Evolutionary conservation across 768 basidiomycete genomes (phyloP).

Genomic region (Auricularia sp.): DNA sequence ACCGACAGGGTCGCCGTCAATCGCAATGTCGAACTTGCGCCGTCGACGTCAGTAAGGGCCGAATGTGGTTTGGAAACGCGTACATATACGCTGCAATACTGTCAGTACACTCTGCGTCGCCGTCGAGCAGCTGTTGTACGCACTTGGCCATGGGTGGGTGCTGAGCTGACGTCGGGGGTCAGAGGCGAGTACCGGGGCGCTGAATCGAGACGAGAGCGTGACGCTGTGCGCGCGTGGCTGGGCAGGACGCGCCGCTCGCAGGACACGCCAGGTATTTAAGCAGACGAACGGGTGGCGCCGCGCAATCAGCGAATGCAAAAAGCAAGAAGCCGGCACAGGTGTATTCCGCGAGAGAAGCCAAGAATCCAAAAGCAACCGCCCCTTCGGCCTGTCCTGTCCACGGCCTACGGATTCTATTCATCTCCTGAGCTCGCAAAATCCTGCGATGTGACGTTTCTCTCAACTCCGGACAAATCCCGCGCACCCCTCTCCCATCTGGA

Average conservation of each 20-base stretch:
- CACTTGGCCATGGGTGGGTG: neutral
- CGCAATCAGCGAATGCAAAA: neutral
- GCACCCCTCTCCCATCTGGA: no score
- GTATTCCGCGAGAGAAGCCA: no score
- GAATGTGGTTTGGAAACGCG: neutral
- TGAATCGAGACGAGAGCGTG: neutral
- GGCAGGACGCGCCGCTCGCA: no score
- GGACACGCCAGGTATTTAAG: neutral
- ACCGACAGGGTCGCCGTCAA: conserved; percentile 12
- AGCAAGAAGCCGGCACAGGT: neutral
- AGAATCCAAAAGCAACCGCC: no score
- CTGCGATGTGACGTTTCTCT: no score
- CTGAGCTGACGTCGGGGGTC: neutral
- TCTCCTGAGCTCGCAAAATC: no score
- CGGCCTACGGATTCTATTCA: no score
- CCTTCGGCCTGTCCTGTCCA: no score
- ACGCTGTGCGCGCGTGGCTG: no score
- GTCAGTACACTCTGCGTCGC: neutral
- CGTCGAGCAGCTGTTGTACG: neutral
- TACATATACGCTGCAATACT: neutral
- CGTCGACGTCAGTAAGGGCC: neutral
- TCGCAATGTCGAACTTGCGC: conserved; percentile 12
- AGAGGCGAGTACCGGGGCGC: neutral
- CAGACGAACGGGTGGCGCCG: neutral
- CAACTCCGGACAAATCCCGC: no score